Evolutionary conservation across 2,329 filamentous ascomycete genomes (phyloP), one percentile per base, ranked within the genome.

Genomic region (Colletotrichum chlorophyti): DNA sequence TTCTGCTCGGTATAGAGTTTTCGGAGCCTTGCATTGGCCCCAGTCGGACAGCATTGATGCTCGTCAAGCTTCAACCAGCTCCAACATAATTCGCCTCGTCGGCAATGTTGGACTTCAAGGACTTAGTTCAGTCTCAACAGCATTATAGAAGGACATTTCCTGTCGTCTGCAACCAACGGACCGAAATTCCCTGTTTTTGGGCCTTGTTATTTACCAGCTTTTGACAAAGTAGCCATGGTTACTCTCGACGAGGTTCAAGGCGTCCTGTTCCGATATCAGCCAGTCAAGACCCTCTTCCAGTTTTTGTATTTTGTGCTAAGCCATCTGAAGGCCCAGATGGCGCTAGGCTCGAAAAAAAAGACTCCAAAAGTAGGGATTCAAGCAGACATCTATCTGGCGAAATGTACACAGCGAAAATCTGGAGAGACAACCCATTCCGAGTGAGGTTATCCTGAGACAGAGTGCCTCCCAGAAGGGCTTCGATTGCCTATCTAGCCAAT

Each of bases 21-120:
- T 87, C 90, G 57, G 88, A 87, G 3, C 88, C 88, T 0, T 85
- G 91, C 68, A 91, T 91, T 67, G 88, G 88, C n/a, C 88, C 91
- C 41, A 89, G 85, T 65, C 80, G 87, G 60, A 91, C 88, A 5
- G 91, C 88, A 0, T 76, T 87, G 64, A 89, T 86, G 77, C 79
- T 91, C 48, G 84, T 91, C 51, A 83, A 86, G 68, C 0, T 90
- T 90, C 74, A 90, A 90, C 69, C 88, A 90, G 64, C 78, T 91
- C 41, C 91, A 34, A 84, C 91, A 65, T 91, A 91, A 65, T 76
- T 91, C 11, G 88, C 88, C 2, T 89, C 85, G 38, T 88, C 88
- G 1, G 88, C 88, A 2, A 88, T 85, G 5, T 74, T 90, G 3
- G 88, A 88, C 4, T 91, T 91, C 65, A 88, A 91, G 63, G 83